Evolutionary conservation across 371 early-diverging fungal species (phyloP).

Genomic region (Chytridium lagenaria): DNA sequence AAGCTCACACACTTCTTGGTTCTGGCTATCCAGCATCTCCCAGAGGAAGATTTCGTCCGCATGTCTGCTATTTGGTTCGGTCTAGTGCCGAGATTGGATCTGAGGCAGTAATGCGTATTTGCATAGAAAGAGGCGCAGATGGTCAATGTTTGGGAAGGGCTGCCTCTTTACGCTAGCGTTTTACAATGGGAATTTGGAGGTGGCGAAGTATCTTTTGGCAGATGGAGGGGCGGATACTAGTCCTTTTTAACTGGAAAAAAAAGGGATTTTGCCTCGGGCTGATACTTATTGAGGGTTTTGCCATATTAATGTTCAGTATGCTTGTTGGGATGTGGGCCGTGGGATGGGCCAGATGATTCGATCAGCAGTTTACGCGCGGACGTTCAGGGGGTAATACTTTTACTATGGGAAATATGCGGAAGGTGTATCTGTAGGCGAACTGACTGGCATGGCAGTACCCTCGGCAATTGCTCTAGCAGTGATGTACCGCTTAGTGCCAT

Average conservation of each 20-base stretch:
- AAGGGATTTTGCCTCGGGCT: constrained; percentile 35
- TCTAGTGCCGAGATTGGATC: constrained; percentile 41
- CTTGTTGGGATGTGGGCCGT: constrained; percentile 31
- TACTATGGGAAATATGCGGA: neutral
- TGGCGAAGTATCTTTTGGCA: constrained; percentile 24
- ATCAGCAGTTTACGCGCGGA: neutral
- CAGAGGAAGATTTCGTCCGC: constrained; percentile 24
- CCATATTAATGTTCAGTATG: constrained; percentile 34
- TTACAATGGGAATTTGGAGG: constrained; percentile 42
- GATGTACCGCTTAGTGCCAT: constrained; percentile 42
- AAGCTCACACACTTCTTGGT: constrained; percentile 22
- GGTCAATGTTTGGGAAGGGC: constrained; percentile 42
- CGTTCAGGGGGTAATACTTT: constrained; percentile 3
- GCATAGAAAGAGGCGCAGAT: constrained; percentile 27
- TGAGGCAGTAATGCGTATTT: constrained; percentile 7
- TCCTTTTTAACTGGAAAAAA: constrained; percentile 26
- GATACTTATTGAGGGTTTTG: constrained; percentile 39
- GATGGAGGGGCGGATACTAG: constrained; percentile 17
- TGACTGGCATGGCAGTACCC: constrained; percentile 42
- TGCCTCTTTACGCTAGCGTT: constrained; percentile 38
- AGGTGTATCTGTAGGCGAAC: constrained; percentile 20
- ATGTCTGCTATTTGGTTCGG: constrained; percentile 19
- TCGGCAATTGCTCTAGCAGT: constrained; percentile 33
- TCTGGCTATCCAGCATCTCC: constrained; percentile 18
- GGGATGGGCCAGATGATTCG: neutral